Conservation (phyloP, 83 land plant species). For the Larix sibirica region DNA sequence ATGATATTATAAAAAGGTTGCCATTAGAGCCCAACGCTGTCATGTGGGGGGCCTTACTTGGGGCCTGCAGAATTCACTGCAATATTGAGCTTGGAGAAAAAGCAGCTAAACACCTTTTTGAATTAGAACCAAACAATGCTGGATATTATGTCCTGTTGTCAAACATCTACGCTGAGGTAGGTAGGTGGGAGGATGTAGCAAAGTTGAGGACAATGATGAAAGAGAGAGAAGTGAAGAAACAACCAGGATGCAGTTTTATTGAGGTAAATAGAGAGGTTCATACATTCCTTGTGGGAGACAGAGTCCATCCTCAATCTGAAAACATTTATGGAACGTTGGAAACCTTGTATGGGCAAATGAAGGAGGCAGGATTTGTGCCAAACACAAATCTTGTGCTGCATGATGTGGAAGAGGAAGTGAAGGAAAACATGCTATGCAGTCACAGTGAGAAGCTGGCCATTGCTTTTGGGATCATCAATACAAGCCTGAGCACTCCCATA, state of each 20-base stretch:
- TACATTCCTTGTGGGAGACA: conserved; percentile 42
- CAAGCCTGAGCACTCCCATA: background rate
- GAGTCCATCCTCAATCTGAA: too few species aligned
- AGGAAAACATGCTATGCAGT: background rate
- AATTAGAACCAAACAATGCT: conserved; percentile 39
- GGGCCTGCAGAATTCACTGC: conserved; percentile 32
- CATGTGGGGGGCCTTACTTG: conserved; percentile 48
- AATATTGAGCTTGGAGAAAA: conserved; percentile 31
- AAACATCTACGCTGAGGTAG: conserved; percentile 34
- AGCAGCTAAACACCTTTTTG: conserved; percentile 24
- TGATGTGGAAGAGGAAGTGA: background rate
- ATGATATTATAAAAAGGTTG: conserved; percentile 31
- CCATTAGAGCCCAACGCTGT: conserved; percentile 42
- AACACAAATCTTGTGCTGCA: background rate
- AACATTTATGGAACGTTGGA: conserved; percentile 7
- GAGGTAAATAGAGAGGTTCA: conserved; percentile 30
- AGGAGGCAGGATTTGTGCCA: background rate
- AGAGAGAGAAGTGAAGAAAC: conserved; percentile 26
- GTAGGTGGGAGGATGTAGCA: conserved; percentile 34
- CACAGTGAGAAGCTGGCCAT: background rate
- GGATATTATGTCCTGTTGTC: conserved; percentile 43
- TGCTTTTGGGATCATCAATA: background rate
- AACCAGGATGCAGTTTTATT: conserved; percentile 36
- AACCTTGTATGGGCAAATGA: too few species aligned
- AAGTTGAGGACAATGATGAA: conserved; percentile 39